A percentile compares a stretch with the other conserved stretches of the same genome.
Conservation (phyloP, 306 rosid species). For the Quercus glauca region DNA sequence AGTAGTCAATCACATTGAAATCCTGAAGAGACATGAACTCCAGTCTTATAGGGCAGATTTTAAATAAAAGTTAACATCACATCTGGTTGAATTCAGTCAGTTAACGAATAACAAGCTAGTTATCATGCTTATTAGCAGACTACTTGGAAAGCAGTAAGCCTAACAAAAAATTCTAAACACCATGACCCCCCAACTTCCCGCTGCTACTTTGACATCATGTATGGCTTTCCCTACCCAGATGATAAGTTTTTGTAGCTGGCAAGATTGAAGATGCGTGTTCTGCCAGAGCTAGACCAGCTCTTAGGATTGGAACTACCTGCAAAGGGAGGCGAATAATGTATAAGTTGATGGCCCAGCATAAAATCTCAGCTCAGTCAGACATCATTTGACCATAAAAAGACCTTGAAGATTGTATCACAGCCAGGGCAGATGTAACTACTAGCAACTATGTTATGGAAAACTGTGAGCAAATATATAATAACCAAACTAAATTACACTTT, state of each 20-base stretch:
- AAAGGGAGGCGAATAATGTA: conserved; percentile 17
- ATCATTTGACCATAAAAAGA: not conserved
- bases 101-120: not conserved
- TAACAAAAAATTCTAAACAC: not conserved
- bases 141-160: not conserved
- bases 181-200: not conserved
- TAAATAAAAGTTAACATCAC: not conserved
- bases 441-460: not conserved
- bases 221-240: conserved; percentile 62
- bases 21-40: not conserved
- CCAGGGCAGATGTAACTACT: not conserved
- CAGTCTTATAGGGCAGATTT: not conserved
- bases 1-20: conserved; percentile 10
- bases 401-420: not conserved
- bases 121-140: not conserved
- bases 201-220: not conserved
- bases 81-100: conserved; percentile 3
- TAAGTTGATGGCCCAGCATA: conserved; percentile 26
- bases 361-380: conserved; percentile 10
- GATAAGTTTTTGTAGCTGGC: conserved; percentile 84
- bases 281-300: conserved; percentile 91
- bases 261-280: conserved; percentile 75
- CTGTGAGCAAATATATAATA: not conserved
- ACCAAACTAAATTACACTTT: not conserved
- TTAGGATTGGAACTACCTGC: conserved; percentile 87